Evolutionary conservation across 495 filamentous ascomycete species (phyloP).

Genomic region (Pseudevernia furfuracea): DNA sequence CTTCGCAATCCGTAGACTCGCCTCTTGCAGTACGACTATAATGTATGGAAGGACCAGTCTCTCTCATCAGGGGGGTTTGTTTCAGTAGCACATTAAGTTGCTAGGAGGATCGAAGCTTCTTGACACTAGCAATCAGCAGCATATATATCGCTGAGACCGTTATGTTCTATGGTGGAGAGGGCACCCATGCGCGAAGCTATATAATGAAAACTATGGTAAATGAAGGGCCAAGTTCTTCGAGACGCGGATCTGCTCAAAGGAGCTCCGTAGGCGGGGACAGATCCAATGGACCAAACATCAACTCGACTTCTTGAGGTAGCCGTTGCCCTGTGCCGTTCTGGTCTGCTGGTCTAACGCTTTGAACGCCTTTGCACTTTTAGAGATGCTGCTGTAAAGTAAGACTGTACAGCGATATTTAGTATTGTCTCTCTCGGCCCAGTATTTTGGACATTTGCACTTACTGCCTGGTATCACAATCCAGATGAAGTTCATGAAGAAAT

Average conservation of each 20-base stretch:
- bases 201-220: background rate
- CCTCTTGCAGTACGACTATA: background rate
- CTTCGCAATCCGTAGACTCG: background rate
- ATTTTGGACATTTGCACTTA: slow-evolving; percentile 31
- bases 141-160: background rate
- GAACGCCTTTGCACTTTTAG: slow-evolving; percentile 41
- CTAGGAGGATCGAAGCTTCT: background rate
- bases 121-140: background rate
- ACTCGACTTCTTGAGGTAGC: slow-evolving; percentile 33
- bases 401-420: slow-evolving; percentile 36
- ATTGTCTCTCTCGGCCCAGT: background rate
- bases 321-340: slow-evolving; percentile 24
- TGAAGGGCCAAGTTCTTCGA: background rate
- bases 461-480: slow-evolving; percentile 72
- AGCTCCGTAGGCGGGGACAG: background rate
- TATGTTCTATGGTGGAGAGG: background rate
- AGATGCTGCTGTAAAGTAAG: slow-evolving; percentile 46
- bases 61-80: no score
- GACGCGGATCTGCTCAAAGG: background rate
- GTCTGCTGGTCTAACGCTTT: slow-evolving; percentile 35
- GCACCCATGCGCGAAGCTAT: background rate
- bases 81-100: background rate
- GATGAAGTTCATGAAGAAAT: slow-evolving; percentile 74
- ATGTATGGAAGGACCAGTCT: background rate
- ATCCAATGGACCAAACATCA: background rate